Evolutionary conservation across 768 basidiomycete species (phyloP).

Genomic region (Pisolithus microcarpus): DNA sequence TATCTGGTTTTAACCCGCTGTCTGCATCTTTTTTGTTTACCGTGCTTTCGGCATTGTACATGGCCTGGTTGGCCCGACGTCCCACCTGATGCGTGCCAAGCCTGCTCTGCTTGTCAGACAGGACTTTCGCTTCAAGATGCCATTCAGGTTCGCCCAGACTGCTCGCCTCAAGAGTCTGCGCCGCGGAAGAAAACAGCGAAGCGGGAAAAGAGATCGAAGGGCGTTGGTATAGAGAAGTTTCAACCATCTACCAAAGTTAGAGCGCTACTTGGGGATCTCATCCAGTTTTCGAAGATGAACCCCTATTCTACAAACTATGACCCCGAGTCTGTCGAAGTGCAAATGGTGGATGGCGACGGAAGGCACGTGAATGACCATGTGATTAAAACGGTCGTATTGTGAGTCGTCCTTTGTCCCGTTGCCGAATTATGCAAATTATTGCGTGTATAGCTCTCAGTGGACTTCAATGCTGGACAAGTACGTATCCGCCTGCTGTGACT

Average conservation of each 20-base stretch:
- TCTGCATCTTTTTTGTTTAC: conserved; percentile 86
- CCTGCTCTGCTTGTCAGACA: conserved; percentile 75
- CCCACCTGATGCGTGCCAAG: conserved; percentile 43
- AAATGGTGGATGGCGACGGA: conserved; percentile 72
- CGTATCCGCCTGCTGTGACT: background rate
- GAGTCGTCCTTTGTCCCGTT: conserved; percentile 30
- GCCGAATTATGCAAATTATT: conserved; percentile 9
- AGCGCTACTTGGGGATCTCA: conserved; percentile 71
- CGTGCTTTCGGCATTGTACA: conserved; percentile 77
- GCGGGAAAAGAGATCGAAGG: conserved; percentile 61
- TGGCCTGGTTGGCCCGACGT: conserved; percentile 78
- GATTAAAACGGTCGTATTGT: conserved; percentile 95
- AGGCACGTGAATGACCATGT: conserved; percentile 61
- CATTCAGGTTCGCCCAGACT: conserved; percentile 70
- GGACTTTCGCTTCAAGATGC: conserved; percentile 66
- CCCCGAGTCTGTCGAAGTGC: conserved; percentile 60
- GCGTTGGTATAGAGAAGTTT: conserved; percentile 46
- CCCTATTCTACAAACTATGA: conserved; percentile 87
- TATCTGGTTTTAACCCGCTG: conserved; percentile 82
- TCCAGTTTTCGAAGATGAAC: conserved; percentile 76
- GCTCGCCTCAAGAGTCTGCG: conserved; percentile 30
- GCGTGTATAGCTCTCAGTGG: conserved; percentile 73
- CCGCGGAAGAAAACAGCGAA: conserved; percentile 59
- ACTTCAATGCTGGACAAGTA: conserved; percentile 90
- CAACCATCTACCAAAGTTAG: conserved; percentile 86